Evolutionary conservation across 176 grass and related monocot species (phyloP).

Genomic region (Oropetium thomaeum): DNA sequence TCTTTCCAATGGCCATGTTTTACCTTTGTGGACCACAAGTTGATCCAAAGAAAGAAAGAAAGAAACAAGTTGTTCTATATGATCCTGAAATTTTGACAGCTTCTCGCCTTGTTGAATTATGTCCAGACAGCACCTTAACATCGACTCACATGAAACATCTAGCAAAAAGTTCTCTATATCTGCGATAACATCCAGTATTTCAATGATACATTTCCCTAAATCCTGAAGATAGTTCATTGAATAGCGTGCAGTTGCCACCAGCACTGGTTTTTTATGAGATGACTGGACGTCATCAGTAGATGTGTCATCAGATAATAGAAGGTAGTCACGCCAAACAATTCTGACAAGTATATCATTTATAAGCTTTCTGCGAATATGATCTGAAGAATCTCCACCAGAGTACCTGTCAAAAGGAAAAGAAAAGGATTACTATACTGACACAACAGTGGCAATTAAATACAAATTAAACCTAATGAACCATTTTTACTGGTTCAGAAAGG

Average conservation of each 20-base stretch:
- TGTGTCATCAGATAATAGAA: slow-evolving; percentile 42
- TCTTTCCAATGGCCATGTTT: slow-evolving; percentile 74
- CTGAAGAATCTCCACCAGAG: slow-evolving; percentile 39
- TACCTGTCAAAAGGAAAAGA: slow-evolving; percentile 50
- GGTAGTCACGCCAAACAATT: slow-evolving; percentile 77
- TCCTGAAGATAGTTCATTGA: slow-evolving; percentile 66
- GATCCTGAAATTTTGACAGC: slow-evolving; percentile 55
- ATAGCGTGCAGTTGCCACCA: slow-evolving; percentile 15
- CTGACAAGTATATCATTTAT: slow-evolving; percentile 59
- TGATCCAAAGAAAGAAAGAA: slow-evolving; percentile 76
- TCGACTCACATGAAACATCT: slow-evolving; percentile 55
- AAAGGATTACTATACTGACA: background rate
- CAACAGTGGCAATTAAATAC: slow-evolving; percentile 9
- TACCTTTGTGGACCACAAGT: slow-evolving; percentile 55
- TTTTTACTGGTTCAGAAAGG: slow-evolving; percentile 12
- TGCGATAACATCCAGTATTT: slow-evolving; percentile 65
- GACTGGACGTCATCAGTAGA: slow-evolving; percentile 23
- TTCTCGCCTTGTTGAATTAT: slow-evolving; percentile 64
- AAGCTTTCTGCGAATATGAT: slow-evolving; percentile 49
- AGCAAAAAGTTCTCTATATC: slow-evolving; percentile 43
- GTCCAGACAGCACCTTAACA: slow-evolving; percentile 60
- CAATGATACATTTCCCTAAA: slow-evolving; percentile 65
- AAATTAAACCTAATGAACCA: slow-evolving; percentile 29
- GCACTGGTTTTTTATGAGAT: slow-evolving; percentile 42
- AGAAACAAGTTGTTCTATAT: slow-evolving; percentile 56